Base-by-base conservation (phyloP, 2,329 filamentous ascomycete species). In the Boeremia lycopersici region DNA sequence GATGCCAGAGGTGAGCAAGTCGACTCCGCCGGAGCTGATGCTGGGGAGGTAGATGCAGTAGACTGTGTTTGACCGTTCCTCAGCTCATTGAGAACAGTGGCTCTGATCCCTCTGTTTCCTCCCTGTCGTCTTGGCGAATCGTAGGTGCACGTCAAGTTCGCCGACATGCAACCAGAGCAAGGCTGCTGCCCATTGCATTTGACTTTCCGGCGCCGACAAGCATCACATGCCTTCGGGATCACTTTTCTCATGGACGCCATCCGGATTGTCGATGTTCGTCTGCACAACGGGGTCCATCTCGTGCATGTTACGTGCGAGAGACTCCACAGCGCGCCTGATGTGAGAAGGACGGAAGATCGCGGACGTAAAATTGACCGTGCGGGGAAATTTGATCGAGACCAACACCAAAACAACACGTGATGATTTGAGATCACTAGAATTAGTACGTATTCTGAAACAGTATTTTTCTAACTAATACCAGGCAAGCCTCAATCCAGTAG, bases 71-170 rank as follows among this genome's bases (percentile, higher is more conserved):
- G 87, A 0, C 81, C 88, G 67, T 88, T 86, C 61, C 88, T 83
- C 57, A 91, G 73, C 68, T 90, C 87, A 68, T 86, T 89, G 73
- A 91, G 89, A 54, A 91, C 87, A 74, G 90, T 91, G 45, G 89
- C 89, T 57, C 87, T 80, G 29, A 86, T 89, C 61, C 88, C 88
- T 75, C 90, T 90, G 38, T 88, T 88, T 1, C 88, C 88, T 73
- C 90, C 90, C 77, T 90, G 90, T 76, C 89, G 88, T 1, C 87
- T 87, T 31, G 90, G 85, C 30, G 87, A 86, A 76, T 89, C 87
- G 80, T 90, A 91, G 28, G 87, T 90, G 79, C 88, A 91, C 11
- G 82, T 79, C 9, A 61, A 12, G 1, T 35, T 45, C 2, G 88
- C 86, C 8, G 86, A 84, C 15, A 81, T 81, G 75, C 88, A 91